Base-by-base conservation (phyloP, 202 grass and related monocot genomes). In the Elaeis oleifera region DNA sequence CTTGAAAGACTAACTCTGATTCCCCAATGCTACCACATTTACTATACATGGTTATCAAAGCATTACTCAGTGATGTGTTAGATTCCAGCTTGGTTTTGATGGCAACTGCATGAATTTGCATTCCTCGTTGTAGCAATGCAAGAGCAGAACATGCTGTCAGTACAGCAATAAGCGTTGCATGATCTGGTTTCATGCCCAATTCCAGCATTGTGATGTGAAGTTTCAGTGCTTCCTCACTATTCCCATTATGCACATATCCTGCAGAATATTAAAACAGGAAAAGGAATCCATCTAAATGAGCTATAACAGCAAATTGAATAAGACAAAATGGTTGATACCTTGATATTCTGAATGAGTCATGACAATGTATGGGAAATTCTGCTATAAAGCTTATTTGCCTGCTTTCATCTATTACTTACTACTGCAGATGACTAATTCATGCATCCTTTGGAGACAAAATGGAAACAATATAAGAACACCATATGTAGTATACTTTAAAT, bases 181-280 rank as follows among this genome's bases (percentile, higher is more conserved):
- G 77, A 79, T 96, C 92, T 23, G 87, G 84, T 81, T 73, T 85
- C 52, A 68, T 56, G 80, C 74, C 79, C 44, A 72, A 54, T 70
- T 71, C 74, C 55, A 71, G 25, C 84, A 96, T 85, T 79, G 69
- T 28, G 48, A 88, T 62, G 53, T 89, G 58, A 71, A 91, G 69
- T 64, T 73, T 83, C 68, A 83, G 72, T 44, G 79, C 87, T 73
- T 85, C 92, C 79, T 91, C 84, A 11, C 76, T 71, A 8, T 79
- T 44, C 50, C 81, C 87, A 65, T 96, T 96, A 59, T 96, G 92
- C 78, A 81, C 81, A 89, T 91, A 96, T 51, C 92, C 87, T 85
- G 49, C 49, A 82, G 24, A 74, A 51, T 6, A 27, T 25, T 23
- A 18, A 64, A 64, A 50, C 11, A 13, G 16, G 18, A 27, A 14